Base-by-base conservation (phyloP, 352 stramenopile genomes). In the Phytophthora chlamydospora region DNA sequence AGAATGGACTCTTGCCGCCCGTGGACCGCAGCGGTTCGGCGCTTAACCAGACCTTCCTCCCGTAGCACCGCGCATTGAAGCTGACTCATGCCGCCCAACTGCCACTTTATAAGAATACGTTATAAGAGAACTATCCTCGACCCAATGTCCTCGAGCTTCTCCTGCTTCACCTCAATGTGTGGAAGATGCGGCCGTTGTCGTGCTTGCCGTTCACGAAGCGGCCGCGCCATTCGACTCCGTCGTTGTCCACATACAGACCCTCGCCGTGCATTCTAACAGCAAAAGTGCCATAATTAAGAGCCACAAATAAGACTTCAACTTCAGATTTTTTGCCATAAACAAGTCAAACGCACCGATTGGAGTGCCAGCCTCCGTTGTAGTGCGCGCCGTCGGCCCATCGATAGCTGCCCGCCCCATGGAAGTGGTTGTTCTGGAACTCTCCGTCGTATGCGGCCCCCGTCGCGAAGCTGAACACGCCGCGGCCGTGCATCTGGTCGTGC, bases 141-240 rank as follows among this genome's bases (percentile, higher is more conserved):
- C 32, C 24, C 24, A 29, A 47, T 12, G 21, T 17, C 14, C 14
- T 6, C 29, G 6, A 24, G 2, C 44, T 44, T 14, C 24, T 43
- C 19, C 14, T 45, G 19, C 34, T 47, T 60, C 60, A 95, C 45
- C 85, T 82, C 50, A 96, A 64, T 35, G 71, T 76, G 53, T 91
- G 80, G 72, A 89, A 96, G 32, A 92, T 76, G 36, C 80, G 78
- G 19, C 85, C 85, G 51, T 91, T 96, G 84, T 93, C 80, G 58
- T 81, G 92, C 63, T 92, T 93, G 56, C 87, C 87, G 61, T 92
- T 93, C 46, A 91, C 68, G 58, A 93, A 94, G 42, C 58, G 57
- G 13, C 85, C 87, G 4, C 57, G 51, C 84, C 84, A 96, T 34
- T 70, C 61, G 14, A 96, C 87, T 24, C 81, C 83, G 47, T 93